phyloP scores from a whole-genome alignment of 2,329 filamentous ascomycete genomes.

The Ceratocystis ficicola region DNA sequence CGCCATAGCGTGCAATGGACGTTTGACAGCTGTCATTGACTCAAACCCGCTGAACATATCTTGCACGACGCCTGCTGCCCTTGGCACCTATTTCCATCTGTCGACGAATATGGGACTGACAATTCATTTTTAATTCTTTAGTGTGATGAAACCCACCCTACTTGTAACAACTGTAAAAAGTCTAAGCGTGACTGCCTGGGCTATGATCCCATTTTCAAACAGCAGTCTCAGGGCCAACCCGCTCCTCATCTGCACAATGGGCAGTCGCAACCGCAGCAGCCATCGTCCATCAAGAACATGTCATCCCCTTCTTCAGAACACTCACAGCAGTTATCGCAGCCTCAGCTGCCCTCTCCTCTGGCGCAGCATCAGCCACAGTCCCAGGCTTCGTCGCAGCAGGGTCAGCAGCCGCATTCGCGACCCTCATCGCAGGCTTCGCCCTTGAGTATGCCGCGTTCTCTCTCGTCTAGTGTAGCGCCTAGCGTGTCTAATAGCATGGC shows the following conservation, averaged over 20 bases:
- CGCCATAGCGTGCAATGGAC: not conserved
- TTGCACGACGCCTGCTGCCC: constrained; percentile 16
- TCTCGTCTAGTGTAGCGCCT: not conserved
- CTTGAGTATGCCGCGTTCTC: constrained; percentile 2
- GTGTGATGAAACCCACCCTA: constrained; percentile 94
- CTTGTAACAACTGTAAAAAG: constrained; percentile 82
- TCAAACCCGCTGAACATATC: not conserved
- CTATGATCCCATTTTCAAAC: constrained; percentile 80
- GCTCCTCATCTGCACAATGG: constrained; percentile 17
- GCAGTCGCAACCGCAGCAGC: constrained; percentile 15
- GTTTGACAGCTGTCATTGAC: constrained; percentile 13
- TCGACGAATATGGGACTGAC: constrained; percentile 23
- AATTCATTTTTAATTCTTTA: constrained; percentile 32
- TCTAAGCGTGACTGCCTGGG: constrained; percentile 77
- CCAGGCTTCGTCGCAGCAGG: constrained; percentile 7
- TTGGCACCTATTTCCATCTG: not conserved
- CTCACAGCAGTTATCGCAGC: constrained; percentile 8
- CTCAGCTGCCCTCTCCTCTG: constrained; percentile 7
- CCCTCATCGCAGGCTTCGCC: constrained; percentile 18
- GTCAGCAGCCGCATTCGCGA: constrained; percentile 6
- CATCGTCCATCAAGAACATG: not conserved
- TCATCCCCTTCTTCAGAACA: constrained; percentile 16
- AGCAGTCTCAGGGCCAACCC: constrained; percentile 38
- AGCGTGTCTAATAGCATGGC: constrained; percentile 3
- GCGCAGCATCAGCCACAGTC: constrained; percentile 3